Percentiles rank a stretch among this genome's conserved stretches.
These are phyloP conservation scores for Pseudogymnoascus sp. DNA, from an alignment of 2,329 filamentous ascomycete species.

Conservation along the genomic window DNA sequence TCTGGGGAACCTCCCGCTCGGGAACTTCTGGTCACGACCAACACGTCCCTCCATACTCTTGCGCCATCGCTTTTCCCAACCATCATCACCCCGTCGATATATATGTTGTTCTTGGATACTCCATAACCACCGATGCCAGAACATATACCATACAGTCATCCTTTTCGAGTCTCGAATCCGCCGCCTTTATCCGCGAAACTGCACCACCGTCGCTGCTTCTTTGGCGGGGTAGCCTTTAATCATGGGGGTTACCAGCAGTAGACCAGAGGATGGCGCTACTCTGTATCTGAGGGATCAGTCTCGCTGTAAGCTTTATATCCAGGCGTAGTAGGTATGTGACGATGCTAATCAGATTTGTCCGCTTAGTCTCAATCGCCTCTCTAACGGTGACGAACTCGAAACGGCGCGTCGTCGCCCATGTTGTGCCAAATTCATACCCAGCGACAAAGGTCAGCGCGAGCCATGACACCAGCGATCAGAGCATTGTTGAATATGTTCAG, in stretches of 20 bases:
- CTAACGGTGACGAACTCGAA: conserved; percentile 73
- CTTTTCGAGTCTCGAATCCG: not conserved
- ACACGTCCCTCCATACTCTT: conserved; percentile 2
- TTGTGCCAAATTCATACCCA: conserved; percentile 81
- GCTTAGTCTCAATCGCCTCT: conserved; percentile 74
- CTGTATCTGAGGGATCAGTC: conserved; percentile 87
- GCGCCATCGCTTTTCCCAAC: not conserved
- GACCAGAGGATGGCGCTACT: conserved; percentile 69
- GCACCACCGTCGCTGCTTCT: not conserved
- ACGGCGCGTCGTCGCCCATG: conserved; percentile 65
- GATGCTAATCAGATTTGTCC: conserved; percentile 8
- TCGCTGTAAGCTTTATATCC: conserved; percentile 59
- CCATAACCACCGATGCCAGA: conserved; percentile 2
- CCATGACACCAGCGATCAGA: conserved; percentile 63
- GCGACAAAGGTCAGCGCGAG: conserved; percentile 67
- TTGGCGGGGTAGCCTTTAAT: conserved; percentile 26
- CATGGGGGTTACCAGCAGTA: conserved; percentile 92
- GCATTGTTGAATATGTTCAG: conserved; percentile 84
- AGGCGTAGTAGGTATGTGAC: not conserved
- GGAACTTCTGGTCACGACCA: conserved; percentile 7
- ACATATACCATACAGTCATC: not conserved
- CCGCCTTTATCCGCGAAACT: not conserved
- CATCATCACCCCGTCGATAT: not conserved
- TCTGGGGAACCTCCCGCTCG: not conserved
- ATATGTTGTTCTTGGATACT: conserved; percentile 3